Evolutionary conservation across 2,329 filamentous ascomycete genomes (phyloP).

Genomic region (Pseudogymnoascus sp.): DNA sequence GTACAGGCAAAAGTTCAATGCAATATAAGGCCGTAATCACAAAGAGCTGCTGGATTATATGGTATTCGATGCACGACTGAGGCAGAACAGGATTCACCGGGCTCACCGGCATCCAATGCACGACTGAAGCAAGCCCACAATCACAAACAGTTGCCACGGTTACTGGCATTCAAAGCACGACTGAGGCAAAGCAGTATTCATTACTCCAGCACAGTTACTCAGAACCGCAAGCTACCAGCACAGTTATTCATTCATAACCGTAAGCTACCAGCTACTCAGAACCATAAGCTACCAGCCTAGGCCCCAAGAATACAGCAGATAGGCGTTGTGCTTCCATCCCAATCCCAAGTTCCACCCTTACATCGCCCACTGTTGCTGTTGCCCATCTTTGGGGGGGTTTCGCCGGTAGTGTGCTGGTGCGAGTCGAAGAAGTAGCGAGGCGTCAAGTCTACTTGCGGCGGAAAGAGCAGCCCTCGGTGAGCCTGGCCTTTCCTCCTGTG

Average conservation of each 20-base stretch:
- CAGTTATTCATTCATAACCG: slow-evolving; percentile 8
- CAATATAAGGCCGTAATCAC: background rate
- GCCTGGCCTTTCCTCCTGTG: slow-evolving; percentile 96
- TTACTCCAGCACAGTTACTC: slow-evolving; percentile 8
- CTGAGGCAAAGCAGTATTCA: slow-evolving; percentile 2
- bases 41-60: background rate
- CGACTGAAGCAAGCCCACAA: background rate
- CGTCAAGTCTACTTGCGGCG: slow-evolving; percentile 86
- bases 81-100: background rate
- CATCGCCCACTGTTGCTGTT: slow-evolving; percentile 6
- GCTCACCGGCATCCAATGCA: background rate
- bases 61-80: background rate
- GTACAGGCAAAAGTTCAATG: background rate
- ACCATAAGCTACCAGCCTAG: slow-evolving; percentile 7
- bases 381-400: slow-evolving; percentile 8
- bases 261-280: slow-evolving; percentile 5
- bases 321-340: background rate
- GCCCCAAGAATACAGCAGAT: slow-evolving; percentile 8
- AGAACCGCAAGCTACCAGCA: slow-evolving; percentile 3
- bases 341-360: slow-evolving; percentile 3
- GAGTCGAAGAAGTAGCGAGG: slow-evolving; percentile 34
- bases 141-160: background rate
- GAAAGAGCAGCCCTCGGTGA: slow-evolving; percentile 99
- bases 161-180: slow-evolving; percentile 4
- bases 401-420: slow-evolving; percentile 20